A percentile compares a stretch with the other conserved stretches of the same genome.
Evolutionary conservation across 2,329 filamentous ascomycete genomes (phyloP).

Genomic region (Ophioceras dolichostomum): DNA sequence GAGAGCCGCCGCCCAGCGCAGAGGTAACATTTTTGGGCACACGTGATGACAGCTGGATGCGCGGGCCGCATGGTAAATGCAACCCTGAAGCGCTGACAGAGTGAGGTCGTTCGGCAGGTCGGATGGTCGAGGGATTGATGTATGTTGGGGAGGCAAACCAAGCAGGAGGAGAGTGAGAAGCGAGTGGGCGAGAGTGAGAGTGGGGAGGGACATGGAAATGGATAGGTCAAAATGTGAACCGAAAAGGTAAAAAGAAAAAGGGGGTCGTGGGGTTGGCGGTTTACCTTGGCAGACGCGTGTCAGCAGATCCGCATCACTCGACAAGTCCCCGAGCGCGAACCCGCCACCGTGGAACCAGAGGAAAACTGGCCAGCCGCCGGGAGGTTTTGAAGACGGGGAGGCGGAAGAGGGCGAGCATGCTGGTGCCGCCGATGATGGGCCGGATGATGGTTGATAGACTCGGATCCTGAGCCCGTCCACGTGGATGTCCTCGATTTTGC

Average conservation of each 20-base stretch:
- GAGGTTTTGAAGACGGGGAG: too few species aligned
- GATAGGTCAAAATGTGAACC: too few species aligned
- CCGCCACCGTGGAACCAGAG: constrained; percentile 27
- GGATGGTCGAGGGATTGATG: too few species aligned
- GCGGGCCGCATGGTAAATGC: not conserved
- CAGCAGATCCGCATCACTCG: constrained; percentile 20
- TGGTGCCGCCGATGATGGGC: not conserved
- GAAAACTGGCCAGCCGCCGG: constrained; percentile 20
- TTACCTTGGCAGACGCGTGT: constrained; percentile 16
- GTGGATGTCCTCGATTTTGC: constrained; percentile 13
- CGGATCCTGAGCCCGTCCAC: constrained; percentile 14
- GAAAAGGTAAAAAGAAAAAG: not conserved
- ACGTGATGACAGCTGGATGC: not conserved
- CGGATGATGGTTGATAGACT: constrained; percentile 12
- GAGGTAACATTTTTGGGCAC: too few species aligned
- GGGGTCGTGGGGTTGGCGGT: not conserved
- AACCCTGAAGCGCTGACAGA: not conserved
- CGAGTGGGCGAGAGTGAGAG: too few species aligned
- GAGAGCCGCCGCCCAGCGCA: too few species aligned
- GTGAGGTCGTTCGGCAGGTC: too few species aligned
- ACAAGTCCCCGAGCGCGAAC: constrained; percentile 22
- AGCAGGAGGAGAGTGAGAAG: too few species aligned
- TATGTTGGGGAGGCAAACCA: too few species aligned
- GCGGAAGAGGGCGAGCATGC: too few species aligned
- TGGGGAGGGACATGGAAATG: too few species aligned